Base-by-base conservation (phyloP, 2,329 filamentous ascomycete species). In the Colletotrichum graminicola region DNA sequence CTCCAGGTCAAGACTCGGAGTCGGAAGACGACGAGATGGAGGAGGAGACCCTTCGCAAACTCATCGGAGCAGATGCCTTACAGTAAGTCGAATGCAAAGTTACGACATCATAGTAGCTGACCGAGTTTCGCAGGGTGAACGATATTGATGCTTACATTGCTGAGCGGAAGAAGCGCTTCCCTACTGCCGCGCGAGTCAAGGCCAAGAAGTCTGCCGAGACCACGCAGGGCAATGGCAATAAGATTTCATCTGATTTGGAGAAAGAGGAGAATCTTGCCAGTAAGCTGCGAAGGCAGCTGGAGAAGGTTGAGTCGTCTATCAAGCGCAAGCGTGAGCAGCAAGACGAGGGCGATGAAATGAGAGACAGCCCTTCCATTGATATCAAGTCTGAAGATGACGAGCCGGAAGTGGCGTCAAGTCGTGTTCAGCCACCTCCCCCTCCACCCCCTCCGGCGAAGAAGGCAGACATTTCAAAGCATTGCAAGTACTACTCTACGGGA, bases 71-170 rank as follows among this genome's bases (percentile, higher is more conserved):
- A 62, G 88, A 90, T 76, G 84, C 84, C 62, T 83, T 88, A 54
- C 84, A 87, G 84, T 90, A 85, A 80, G 88, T 45, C 34, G 11
- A 64, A 51, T 59, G n/a, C 45, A 5, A 49, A 29, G 32, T 39
- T 18, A 10, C 2, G n/a, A 32, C 16, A 49, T 41, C 10, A 14
- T 56, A 10, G 41, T 67, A 47, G 26, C n/a, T 43, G 67, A 51
- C 57, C 32, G 54, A 1, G 16, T 54, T 6, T 29, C 8, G 6
- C 66, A 90, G 87, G 68, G 84, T 88, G 21, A 88, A 89, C 70
- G 94, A 98, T 77, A 86, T 98, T 66, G 88, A 90, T 32, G 89
- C 90, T 8, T 98, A 94, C 90, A 89, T 97, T 73, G 90, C 90
- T 61, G 94, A 97, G 80, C 90, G 95, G 71, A 92, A 88, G 78